Conservation (phyloP, 345 rosid species). For the Euphorbia lathyris region DNA sequence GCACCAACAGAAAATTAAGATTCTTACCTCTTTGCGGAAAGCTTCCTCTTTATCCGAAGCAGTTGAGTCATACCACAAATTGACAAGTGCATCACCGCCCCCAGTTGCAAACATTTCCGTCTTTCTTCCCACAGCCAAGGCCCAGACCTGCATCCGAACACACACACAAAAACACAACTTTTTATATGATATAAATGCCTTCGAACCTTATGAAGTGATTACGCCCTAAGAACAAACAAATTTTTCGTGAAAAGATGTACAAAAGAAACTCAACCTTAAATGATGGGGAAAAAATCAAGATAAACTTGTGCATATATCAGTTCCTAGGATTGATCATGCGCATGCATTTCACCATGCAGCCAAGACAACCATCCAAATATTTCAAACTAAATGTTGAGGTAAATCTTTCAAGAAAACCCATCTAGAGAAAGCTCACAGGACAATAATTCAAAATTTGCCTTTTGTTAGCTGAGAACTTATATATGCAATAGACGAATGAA, state of each 20-base stretch:
- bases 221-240: not conserved
- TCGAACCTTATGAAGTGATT: not conserved
- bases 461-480: not conserved
- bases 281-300: not conserved
- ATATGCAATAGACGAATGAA: not conserved
- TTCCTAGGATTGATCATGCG: too few species aligned
- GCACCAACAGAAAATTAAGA: slow-evolving; percentile 7
- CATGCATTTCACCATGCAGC: not conserved
- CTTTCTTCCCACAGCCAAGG: slow-evolving; percentile 87
- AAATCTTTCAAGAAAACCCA: not conserved
- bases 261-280: not conserved
- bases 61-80: slow-evolving; percentile 91
- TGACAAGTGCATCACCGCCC: slow-evolving; percentile 80
- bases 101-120: slow-evolving; percentile 92
- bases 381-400: not conserved
- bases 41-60: slow-evolving; percentile 81
- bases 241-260: not conserved
- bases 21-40: slow-evolving; percentile 80
- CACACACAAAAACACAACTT: slow-evolving; percentile 8
- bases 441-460: not conserved
- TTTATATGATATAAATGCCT: not conserved
- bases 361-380: not conserved
- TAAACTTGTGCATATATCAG: too few species aligned
- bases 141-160: slow-evolving; percentile 66
- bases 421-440: not conserved